Base-by-base conservation (phyloP, 371 early-diverging fungal genomes). In the Cokeromyces recurvatus region DNA sequence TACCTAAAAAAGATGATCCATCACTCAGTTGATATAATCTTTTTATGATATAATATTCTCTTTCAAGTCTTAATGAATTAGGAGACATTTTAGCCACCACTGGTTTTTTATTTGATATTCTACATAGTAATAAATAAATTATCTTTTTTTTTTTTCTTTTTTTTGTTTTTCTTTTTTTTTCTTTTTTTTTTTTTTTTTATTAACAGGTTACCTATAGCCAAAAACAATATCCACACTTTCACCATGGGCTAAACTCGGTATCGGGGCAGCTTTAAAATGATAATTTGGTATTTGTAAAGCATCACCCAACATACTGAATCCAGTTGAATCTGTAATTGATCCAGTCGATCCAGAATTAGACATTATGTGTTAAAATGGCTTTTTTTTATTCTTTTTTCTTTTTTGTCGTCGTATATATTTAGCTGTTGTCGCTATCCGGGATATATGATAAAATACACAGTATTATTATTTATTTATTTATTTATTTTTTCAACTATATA, bases 11-110 rank as follows among this genome's bases (percentile, higher is more conserved):
- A 11, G 57, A 55, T 2, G 59, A 44, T 16, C 68, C 68, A 43
- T 71, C 71, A 7, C 49, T 21, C 6, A 59, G 40, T 43, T 71
- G 61, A 47, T 64, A 64, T 14, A 70, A 27, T 49, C 64, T 54
- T 20, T 64, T 66, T 55, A 64, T 66, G 14, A 71, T 59, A 41
- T 68, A 65, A 43, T 59, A 71, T 39, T 71, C 71, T 37, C 71
- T 37, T 53, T 71, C 71, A 14, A 71, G 43, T 9, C 58, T 43
- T n/a, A 71, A 22, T n/a, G 71, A 67, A 36, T 55, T 57, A 4
- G 59, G 44, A 3, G 71, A 71, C 31, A 67, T 46, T 48, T 71
- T 71, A 9, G 68, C 71, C 6, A 71, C 53, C 0, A 71, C 68
- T 1, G 68, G 60, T 17, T 55, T 55, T 32, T 62, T 65, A 21